phyloP scores from a whole-genome alignment of 805 yeast species.

The Candida methanosorbosa region DNA sequence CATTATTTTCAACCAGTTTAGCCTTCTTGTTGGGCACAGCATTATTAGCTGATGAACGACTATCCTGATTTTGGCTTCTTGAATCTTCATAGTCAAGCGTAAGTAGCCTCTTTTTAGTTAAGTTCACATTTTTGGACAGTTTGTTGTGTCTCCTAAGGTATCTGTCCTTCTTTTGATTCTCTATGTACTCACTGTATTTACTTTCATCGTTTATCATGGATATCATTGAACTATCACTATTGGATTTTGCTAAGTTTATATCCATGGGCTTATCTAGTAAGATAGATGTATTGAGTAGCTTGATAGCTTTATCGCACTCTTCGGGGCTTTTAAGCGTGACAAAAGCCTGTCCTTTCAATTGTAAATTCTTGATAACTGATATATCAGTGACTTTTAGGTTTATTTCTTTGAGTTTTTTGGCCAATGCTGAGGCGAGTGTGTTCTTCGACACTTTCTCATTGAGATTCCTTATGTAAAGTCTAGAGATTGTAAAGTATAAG shows the following conservation, averaged over 20 bases:
- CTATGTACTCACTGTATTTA: conserved; percentile 7
- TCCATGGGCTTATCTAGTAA: conserved; percentile 41
- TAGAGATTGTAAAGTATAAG: too few species aligned
- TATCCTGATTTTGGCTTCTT: not conserved
- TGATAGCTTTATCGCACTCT: conserved; percentile 37
- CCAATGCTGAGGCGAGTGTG: conserved; percentile 37
- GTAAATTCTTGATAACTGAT: conserved; percentile 50
- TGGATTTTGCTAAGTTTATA: conserved; percentile 32
- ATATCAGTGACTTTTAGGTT: conserved; percentile 34
- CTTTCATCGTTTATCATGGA: conserved; percentile 4
- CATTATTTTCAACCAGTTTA: conserved; percentile 18
- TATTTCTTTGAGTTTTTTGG: conserved; percentile 37
- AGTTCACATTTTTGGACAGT: conserved; percentile 1
- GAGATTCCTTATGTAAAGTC: conserved; percentile 64
- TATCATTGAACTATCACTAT: conserved; percentile 31
- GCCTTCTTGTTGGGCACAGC: conserved; percentile 6
- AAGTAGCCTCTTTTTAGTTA: conserved; percentile 11
- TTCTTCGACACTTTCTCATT: conserved; percentile 58
- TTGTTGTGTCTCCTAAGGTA: conserved; percentile 8
- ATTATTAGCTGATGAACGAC: not conserved
- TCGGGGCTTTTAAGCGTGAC: conserved; percentile 40
- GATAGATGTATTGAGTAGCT: conserved; percentile 29
- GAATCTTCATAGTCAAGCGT: conserved; percentile 7
- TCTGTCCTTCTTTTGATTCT: conserved; percentile 15
- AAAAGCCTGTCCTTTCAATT: conserved; percentile 78